Evolutionary conservation across 805 yeast genomes (phyloP), one percentile per base, ranked within the genome.

Genomic region (Brettanomyces custersianus): DNA sequence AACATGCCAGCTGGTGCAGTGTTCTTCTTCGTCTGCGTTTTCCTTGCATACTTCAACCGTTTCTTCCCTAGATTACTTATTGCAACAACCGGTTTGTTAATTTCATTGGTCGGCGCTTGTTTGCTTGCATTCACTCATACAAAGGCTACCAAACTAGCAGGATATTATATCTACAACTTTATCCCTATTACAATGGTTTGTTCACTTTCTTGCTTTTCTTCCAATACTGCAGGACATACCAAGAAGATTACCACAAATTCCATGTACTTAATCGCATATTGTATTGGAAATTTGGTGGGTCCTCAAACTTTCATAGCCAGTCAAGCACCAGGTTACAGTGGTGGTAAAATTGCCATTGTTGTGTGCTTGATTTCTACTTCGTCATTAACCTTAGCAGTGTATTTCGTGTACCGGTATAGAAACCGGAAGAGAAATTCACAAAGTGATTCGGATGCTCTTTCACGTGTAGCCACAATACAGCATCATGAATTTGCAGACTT

Each of bases 141-240:
- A 11, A 21, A 29, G 29, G 29, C 16, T 11, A 49, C 51, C 4
- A 46, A 54, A 9, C 35, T 45, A 31, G 34, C 44, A n/a, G 46
- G 48, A 13, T 34, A 47, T 5, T 47, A 51, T 36, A 46, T 45
- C 23, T 29, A 48, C 8, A 46, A 60, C 51, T 51, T 50, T 29
- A 48, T 43, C 19, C 24, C 48, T 24, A 51, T 48, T 9, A 56
- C 62, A 2, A 38, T 51, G 54, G 38, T 51, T 49, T 41, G 58
- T 25, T 39, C 47, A 44, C 60, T 37, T 40, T 55, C 65, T 1
- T 49, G 54, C 26, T 56, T 48, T 47, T 65, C 41, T 59, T 59
- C 73, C 4, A 73, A 81, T 52, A 69, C 77, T 23, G 77, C 87
- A 2, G 92, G 92, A 10, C 72, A 74, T 42, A 80, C 88, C 13